Evolutionary conservation across 2,329 filamentous ascomycete genomes (phyloP).

Genomic region (Drechslera avenae): DNA sequence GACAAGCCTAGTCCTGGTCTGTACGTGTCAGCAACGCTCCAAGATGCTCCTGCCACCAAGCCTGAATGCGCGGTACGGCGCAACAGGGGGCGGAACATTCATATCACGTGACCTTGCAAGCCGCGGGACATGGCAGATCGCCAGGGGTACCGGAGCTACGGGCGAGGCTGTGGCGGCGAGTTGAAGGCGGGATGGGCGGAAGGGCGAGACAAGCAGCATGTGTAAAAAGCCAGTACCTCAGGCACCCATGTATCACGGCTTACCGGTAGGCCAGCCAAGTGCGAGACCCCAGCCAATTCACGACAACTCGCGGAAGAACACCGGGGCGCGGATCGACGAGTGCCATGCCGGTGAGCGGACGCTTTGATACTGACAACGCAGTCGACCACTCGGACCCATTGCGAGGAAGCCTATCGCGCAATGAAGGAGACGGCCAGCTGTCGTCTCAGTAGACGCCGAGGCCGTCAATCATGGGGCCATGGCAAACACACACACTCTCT

Average conservation of each 20-base stretch:
- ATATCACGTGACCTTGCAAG: slow-evolving; percentile 18
- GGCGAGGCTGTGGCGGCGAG: slow-evolving; percentile 3
- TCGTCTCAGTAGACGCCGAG: neutral
- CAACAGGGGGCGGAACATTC: neutral
- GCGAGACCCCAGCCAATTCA: neutral
- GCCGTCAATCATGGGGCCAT: neutral
- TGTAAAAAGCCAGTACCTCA: neutral
- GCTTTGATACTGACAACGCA: neutral
- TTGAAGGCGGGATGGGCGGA: slow-evolving; percentile 3
- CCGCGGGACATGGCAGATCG: slow-evolving; percentile 17
- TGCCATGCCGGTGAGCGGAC: neutral
- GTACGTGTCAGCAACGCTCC: slow-evolving; percentile 31
- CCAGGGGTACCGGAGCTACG: slow-evolving; percentile 13
- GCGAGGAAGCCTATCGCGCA: neutral
- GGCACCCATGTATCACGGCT: neutral
- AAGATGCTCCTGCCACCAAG: slow-evolving; percentile 7
- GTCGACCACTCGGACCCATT: neutral
- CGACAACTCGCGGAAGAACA: neutral
- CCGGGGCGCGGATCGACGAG: too few relatives aligned
- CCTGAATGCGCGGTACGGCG: slow-evolving; percentile 19
- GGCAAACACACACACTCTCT: too few relatives aligned
- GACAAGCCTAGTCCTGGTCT: slow-evolving; percentile 23
- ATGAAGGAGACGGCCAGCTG: slow-evolving; percentile 1
- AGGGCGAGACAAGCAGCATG: slow-evolving; percentile 1
- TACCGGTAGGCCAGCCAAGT: too few relatives aligned